Evolutionary conservation across 495 filamentous ascomycete genomes (phyloP).

Genomic region (Neurospora sp.): DNA sequence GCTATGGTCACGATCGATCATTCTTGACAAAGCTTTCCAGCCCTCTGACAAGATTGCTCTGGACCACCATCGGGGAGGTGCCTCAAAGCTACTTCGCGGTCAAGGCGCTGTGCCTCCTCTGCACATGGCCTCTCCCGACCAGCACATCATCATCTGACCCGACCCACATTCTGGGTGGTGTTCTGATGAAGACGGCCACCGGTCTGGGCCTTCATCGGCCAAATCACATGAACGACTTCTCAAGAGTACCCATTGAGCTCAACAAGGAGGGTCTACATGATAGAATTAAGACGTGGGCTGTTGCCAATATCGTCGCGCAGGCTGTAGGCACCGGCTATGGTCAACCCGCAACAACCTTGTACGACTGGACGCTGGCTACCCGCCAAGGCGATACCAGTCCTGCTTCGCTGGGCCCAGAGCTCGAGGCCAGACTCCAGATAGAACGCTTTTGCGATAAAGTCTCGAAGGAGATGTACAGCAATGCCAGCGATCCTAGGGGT

Average conservation of each 20-base stretch:
- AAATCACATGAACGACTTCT: slow-evolving; percentile 84
- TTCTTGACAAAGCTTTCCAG: slow-evolving; percentile 60
- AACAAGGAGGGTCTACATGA: slow-evolving; percentile 79
- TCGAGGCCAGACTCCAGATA: slow-evolving; percentile 61
- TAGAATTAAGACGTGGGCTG: slow-evolving; percentile 80
- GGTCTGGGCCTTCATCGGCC: slow-evolving; percentile 85
- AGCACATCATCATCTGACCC: slow-evolving; percentile 80
- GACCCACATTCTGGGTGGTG: slow-evolving; percentile 79
- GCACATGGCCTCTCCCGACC: slow-evolving; percentile 83
- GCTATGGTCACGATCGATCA: slow-evolving; percentile 53
- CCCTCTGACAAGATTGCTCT: slow-evolving; percentile 65
- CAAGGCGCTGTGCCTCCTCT: slow-evolving; percentile 80
- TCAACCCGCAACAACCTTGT: slow-evolving; percentile 78
- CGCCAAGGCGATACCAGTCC: slow-evolving; percentile 52
- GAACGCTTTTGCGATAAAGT: slow-evolving; percentile 79
- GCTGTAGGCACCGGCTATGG: slow-evolving; percentile 85
- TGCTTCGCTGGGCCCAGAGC: slow-evolving; percentile 56
- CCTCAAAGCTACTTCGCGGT: slow-evolving; percentile 85
- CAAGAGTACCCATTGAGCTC: slow-evolving; percentile 68
- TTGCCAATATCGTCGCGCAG: slow-evolving; percentile 89
- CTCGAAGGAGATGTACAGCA: slow-evolving; percentile 77
- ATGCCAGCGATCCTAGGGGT: slow-evolving; percentile 63
- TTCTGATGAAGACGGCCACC: slow-evolving; percentile 90
- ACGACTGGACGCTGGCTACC: slow-evolving; percentile 72
- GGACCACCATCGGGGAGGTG: slow-evolving; percentile 71